These are phyloP conservation scores for Trypanosoma theileri DNA, from an alignment of 208 protist genomes.

Conservation along the genomic window DNA sequence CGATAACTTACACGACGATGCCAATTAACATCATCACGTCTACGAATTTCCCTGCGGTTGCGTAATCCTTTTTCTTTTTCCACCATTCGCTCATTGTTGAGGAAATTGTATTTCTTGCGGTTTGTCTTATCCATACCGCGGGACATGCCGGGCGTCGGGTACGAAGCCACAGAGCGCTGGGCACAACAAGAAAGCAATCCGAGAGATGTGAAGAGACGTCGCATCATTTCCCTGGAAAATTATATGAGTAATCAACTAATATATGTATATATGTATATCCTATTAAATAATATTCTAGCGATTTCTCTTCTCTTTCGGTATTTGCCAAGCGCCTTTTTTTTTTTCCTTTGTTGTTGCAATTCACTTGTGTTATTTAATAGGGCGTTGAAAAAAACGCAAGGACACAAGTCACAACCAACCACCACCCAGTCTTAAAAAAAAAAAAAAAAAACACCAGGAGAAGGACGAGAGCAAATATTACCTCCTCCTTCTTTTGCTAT, in stretches of 20 bases:
- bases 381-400: slow-evolving; percentile 30
- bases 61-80: slow-evolving; percentile 16
- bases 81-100: slow-evolving; percentile 60
- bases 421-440: not conserved
- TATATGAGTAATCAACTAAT: not conserved
- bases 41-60: slow-evolving; percentile 27
- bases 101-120: slow-evolving; percentile 82
- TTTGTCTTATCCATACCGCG: not conserved
- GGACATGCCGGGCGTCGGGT: slow-evolving; percentile 39
- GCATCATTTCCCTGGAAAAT: not conserved
- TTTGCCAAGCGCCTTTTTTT: no score
- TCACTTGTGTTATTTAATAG: not conserved
- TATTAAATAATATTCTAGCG: not conserved
- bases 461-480: not conserved
- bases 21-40: slow-evolving; percentile 50
- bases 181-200: not conserved
- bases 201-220: no score
- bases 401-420: slow-evolving; percentile 3
- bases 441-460: not conserved
- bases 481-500: not conserved
- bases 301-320: no score
- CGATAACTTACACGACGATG: slow-evolving; percentile 39
- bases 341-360: not conserved
- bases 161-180: slow-evolving; percentile 36
- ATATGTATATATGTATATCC: not conserved